Conservation (phyloP, 1,139 yeast species). For the Kurtzmaniella quercitrusa region DNA sequence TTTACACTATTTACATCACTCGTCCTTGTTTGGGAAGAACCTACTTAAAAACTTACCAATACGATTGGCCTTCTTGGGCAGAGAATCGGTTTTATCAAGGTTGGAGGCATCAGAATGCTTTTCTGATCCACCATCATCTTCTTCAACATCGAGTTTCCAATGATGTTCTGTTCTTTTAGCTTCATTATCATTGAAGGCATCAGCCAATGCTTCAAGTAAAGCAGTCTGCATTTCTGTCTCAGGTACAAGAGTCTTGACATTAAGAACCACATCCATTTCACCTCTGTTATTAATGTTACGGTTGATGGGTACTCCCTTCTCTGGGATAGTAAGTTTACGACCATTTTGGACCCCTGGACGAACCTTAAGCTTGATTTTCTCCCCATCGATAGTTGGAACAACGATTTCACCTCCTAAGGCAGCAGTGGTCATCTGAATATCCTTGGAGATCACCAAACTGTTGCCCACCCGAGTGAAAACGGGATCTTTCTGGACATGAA, state of each 20-base stretch:
- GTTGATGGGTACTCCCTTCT: constrained; percentile 79
- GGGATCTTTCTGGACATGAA: constrained; percentile 72
- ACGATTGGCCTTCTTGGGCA: constrained; percentile 25
- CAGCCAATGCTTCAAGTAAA: constrained; percentile 92
- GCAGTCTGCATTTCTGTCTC: constrained; percentile 85
- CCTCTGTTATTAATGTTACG: constrained; percentile 63
- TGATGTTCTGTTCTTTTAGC: constrained; percentile 71
- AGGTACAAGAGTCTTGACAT: constrained; percentile 70
- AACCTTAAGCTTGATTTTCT: constrained; percentile 70
- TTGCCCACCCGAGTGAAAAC: constrained; percentile 62
- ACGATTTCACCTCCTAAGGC: constrained; percentile 89
- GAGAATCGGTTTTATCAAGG: too few relatives aligned
- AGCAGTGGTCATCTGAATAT: constrained; percentile 91
- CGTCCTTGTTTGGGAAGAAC: constrained; percentile 54
- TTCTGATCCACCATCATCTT: constrained; percentile 13
- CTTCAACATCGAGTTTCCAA: constrained; percentile 44
- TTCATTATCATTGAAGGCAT: constrained; percentile 71
- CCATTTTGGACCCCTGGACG: constrained; percentile 85
- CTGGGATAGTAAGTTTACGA: constrained; percentile 70
- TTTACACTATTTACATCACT: constrained; percentile 8
- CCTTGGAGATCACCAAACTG: constrained; percentile 59
- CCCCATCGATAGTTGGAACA: constrained; percentile 83
- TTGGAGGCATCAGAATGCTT: constrained; percentile 18
- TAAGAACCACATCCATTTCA: constrained; percentile 71
- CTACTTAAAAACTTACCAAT: constrained; percentile 61